Conservation (phyloP, 2,329 filamentous ascomycete genomes). For the Aspergillus ustus region DNA sequence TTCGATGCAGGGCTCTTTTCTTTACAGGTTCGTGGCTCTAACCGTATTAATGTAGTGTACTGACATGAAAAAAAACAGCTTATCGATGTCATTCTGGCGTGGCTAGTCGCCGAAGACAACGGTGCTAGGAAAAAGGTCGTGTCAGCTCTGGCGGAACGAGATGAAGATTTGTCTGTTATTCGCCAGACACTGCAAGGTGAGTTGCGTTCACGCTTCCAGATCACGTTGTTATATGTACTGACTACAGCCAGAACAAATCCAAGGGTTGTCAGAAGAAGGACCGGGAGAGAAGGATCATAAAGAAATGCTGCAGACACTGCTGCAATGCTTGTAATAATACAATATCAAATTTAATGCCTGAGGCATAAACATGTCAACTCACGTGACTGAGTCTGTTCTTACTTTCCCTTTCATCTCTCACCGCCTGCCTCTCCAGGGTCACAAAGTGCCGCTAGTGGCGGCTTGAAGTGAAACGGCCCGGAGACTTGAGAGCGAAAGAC, state of each 20-base stretch:
- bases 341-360: slow-evolving; percentile 9
- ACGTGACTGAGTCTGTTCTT: slow-evolving; percentile 26
- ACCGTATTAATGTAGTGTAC: background rate
- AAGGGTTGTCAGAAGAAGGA: slow-evolving; percentile 60
- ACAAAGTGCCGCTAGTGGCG: slow-evolving; percentile 36
- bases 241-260: slow-evolving; percentile 59
- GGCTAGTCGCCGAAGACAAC: slow-evolving; percentile 87
- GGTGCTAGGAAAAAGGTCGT: slow-evolving; percentile 71
- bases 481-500: slow-evolving; percentile 24
- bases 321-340: slow-evolving; percentile 41
- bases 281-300: slow-evolving; percentile 59
- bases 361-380: slow-evolving; percentile 1
- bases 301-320: slow-evolving; percentile 69
- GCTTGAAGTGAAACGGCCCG: slow-evolving; percentile 26
- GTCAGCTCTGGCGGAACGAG: slow-evolving; percentile 67
- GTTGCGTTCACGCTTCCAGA: slow-evolving; percentile 16
- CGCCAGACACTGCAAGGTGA: slow-evolving; percentile 68
- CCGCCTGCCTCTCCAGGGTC: slow-evolving; percentile 27
- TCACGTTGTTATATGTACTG: background rate
- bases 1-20: slow-evolving; percentile 85
- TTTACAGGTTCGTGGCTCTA: slow-evolving; percentile 61
- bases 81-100: slow-evolving; percentile 83
- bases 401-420: slow-evolving; percentile 11
- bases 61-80: slow-evolving; percentile 46
- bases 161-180: slow-evolving; percentile 68